Conservation (phyloP, 2,329 filamentous ascomycete species). For the Teratosphaeria nubilosa region DNA sequence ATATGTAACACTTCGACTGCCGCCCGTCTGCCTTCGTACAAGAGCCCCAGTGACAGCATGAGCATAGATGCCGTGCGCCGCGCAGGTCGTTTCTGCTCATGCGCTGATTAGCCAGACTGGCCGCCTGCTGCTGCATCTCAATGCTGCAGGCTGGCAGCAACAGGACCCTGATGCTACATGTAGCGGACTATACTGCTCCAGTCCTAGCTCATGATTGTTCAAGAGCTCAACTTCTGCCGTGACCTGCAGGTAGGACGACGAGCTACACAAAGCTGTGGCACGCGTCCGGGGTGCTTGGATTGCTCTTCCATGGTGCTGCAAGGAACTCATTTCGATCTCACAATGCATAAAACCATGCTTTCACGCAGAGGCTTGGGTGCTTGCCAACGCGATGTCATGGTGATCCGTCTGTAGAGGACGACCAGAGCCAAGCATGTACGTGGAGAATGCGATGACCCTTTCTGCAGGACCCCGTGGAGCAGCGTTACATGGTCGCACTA, state of each 20-base stretch:
- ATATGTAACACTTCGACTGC: neutral
- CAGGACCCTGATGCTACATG: neutral
- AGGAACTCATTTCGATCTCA: neutral
- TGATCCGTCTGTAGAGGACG: neutral
- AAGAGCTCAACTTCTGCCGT: neutral
- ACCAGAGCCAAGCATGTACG: neutral
- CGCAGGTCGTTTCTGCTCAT: constrained; percentile 7
- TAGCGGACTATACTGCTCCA: neutral
- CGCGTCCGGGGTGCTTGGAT: neutral
- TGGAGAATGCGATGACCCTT: neutral
- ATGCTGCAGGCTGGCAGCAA: neutral
- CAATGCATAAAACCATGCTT: neutral
- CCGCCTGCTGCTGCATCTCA: constrained; percentile 1
- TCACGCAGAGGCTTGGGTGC: neutral
- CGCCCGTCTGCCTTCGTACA: constrained; percentile 2
- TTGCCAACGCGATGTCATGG: neutral
- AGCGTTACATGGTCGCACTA: neutral
- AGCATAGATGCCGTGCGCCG: constrained; percentile 9
- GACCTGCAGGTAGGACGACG: neutral
- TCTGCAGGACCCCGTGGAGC: neutral
- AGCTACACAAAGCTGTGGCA: neutral
- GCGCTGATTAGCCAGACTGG: constrained; percentile 8
- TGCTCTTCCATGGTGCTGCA: neutral
- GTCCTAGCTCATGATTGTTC: neutral
- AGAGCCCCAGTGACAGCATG: constrained; percentile 2